Evolutionary conservation across 176 grass and related monocot genomes (phyloP).

Genomic region (Hordeum vulgare): MorexV3_pseudomolecules_assembly NC_058519.1:621239441-621239940

Average conservation of each 20-base stretch:
- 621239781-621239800: not conserved
- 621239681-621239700: not conserved
- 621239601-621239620: constrained; percentile 7
- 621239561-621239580: not conserved
- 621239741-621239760: not conserved
- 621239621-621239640: not conserved
- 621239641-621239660: not conserved
- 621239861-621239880: not conserved
- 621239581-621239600: not conserved
- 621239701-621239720: not conserved
- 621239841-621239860: not conserved
- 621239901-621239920: not conserved
- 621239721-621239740: not conserved
- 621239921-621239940: not conserved
- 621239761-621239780: not conserved
- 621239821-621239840: not conserved
- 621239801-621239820: not conserved
- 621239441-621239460: too few species aligned
- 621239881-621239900: too few species aligned
- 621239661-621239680: not conserved
- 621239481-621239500: not conserved
- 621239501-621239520: constrained; percentile 37
- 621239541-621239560: not conserved
- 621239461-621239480: not conserved
- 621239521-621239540: not conserved